Percentiles rank a stretch among this genome's conserved stretches.
These are phyloP conservation scores for Cordyceps farinosa DNA, from an alignment of 2,329 filamentous ascomycete genomes.

Conservation along the genomic window DNA sequence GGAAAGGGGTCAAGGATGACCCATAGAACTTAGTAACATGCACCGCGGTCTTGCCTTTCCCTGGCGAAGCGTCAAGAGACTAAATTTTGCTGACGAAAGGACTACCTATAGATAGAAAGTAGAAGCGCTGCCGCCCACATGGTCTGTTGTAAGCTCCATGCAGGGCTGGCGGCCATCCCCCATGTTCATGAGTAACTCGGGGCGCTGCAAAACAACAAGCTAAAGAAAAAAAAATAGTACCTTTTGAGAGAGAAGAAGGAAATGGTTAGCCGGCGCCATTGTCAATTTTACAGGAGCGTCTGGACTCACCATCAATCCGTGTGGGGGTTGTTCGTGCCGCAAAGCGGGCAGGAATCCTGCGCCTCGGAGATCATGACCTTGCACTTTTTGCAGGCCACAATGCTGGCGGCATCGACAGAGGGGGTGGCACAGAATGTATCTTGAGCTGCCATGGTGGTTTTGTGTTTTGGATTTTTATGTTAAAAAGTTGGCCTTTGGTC, in stretches of 20 bases:
- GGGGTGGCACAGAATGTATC: background rate
- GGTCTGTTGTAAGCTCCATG: background rate
- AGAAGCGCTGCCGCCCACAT: slow-evolving; percentile 5
- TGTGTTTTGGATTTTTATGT: no score
- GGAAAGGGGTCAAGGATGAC: background rate
- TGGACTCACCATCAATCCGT: slow-evolving; percentile 4
- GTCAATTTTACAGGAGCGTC: no score
- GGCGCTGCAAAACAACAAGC: no score
- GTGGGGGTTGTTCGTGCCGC: slow-evolving; percentile 10
- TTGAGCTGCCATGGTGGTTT: background rate
- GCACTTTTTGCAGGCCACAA: slow-evolving; percentile 14
- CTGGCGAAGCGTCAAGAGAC: background rate
- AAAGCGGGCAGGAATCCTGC: slow-evolving; percentile 14
- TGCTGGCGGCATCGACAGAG: background rate
- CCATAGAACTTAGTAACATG: background rate
- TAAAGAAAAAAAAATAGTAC: background rate
- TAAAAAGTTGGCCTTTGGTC: no score
- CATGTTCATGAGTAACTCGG: no score
- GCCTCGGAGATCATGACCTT: slow-evolving; percentile 14
- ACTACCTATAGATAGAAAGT: background rate
- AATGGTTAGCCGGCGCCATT: background rate
- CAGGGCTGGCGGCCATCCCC: background rate
- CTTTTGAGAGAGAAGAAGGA: background rate
- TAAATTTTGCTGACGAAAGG: background rate
- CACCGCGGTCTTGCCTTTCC: background rate